Percentiles rank a stretch among this genome's conserved stretches.
phyloP scores from a whole-genome alignment of 2,329 filamentous ascomycete genomes.

The Coniochaeta sp. region DNA sequence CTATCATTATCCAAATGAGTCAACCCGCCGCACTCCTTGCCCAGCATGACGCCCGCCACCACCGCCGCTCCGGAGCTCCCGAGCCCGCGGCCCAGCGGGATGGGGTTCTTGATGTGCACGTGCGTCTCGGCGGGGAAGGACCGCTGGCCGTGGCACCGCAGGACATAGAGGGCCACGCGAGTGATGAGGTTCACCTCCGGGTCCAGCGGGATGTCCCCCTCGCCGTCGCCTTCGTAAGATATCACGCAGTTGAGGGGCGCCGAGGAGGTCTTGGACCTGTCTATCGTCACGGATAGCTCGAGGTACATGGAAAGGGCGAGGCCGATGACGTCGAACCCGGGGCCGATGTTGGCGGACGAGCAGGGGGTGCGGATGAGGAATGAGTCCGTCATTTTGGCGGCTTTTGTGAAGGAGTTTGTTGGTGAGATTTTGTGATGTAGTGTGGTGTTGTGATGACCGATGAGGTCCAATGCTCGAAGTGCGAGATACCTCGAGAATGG shows the following conservation, averaged over 20 bases:
- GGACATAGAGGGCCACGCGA: constrained; percentile 85
- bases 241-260: constrained; percentile 76
- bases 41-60: constrained; percentile 89
- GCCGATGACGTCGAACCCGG: constrained; percentile 96
- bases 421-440: background rate
- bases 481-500: too few relatives aligned
- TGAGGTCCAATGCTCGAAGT: background rate
- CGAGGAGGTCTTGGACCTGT: constrained; percentile 47
- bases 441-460: background rate
- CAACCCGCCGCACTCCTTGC: constrained; percentile 79
- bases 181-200: constrained; percentile 90
- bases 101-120: constrained; percentile 92
- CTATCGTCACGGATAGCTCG: constrained; percentile 76
- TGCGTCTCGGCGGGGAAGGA: constrained; percentile 79
- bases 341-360: constrained; percentile 95
- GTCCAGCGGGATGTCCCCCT: constrained; percentile 71
- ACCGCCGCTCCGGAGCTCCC: constrained; percentile 96
- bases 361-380: constrained; percentile 77
- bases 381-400: constrained; percentile 32
- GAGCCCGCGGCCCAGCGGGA: constrained; percentile 83
- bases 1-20: constrained; percentile 67
- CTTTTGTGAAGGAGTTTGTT: background rate
- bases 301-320: constrained; percentile 91
- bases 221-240: constrained; percentile 80
- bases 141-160: constrained; percentile 83